Percentiles rank a stretch among this genome's conserved stretches.
Evolutionary conservation across 768 basidiomycete species (phyloP).

Genomic region (Trichaptum fuscoviolaceum): DNA sequence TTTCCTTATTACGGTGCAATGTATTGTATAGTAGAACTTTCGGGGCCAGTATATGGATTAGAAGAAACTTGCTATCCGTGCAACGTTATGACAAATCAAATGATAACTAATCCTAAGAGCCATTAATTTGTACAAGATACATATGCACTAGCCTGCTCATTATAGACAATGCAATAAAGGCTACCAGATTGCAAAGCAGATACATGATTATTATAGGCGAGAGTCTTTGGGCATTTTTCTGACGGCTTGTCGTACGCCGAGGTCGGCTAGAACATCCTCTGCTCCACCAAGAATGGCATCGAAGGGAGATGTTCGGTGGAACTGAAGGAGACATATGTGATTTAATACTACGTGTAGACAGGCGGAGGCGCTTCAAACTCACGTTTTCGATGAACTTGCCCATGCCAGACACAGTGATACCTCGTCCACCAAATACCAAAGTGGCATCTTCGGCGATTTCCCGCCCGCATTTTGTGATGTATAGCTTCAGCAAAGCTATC

Average conservation of each 20-base stretch:
- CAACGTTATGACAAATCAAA: neutral
- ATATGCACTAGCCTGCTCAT: too few species aligned
- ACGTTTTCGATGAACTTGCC: conserved; percentile 81
- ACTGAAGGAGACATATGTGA: conserved; percentile 18
- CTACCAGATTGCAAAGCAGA: neutral
- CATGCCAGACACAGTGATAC: conserved; percentile 83
- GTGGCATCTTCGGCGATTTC: conserved; percentile 73
- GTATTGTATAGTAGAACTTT: neutral
- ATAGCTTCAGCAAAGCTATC: conserved; percentile 88
- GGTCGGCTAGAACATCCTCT: conserved; percentile 68
- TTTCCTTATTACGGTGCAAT: neutral
- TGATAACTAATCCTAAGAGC: neutral
- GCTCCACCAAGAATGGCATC: conserved; percentile 64
- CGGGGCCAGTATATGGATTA: neutral
- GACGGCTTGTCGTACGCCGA: conserved; percentile 69
- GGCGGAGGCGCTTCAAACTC: conserved; percentile 19
- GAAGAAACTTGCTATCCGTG: neutral
- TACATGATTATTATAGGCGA: conserved; percentile 27
- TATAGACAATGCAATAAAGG: too few species aligned
- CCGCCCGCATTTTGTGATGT: conserved; percentile 32
- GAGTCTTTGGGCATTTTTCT: conserved; percentile 59
- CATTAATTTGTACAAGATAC: too few species aligned
- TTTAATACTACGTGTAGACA: neutral
- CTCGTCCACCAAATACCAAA: conserved; percentile 86
- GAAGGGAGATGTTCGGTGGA: conserved; percentile 10